Evolutionary conservation across 805 yeast genomes (phyloP).

Genomic region (Yarrowia bubula): DNA sequence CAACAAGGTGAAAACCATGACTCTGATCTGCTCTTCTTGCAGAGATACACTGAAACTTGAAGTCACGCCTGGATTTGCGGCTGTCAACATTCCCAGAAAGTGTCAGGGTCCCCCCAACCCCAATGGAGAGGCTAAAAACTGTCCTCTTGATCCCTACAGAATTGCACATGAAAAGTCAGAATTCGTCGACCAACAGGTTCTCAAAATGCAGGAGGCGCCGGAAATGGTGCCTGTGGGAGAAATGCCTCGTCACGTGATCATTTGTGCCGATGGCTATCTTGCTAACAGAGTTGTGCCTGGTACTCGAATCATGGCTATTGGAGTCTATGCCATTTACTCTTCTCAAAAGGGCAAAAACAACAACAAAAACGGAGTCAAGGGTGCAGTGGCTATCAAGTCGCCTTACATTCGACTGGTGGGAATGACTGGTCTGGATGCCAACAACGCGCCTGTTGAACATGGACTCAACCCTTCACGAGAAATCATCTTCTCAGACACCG

Average conservation of each 20-base stretch:
- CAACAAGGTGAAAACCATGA: conserved; percentile 81
- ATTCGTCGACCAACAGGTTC: conserved; percentile 92
- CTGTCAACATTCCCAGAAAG: conserved; percentile 60
- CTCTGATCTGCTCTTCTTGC: conserved; percentile 83
- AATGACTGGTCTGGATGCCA: conserved; percentile 51
- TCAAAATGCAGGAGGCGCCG: conserved; percentile 94
- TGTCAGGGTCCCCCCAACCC: conserved; percentile 61
- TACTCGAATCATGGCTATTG: conserved; percentile 85
- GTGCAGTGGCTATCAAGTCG: conserved; percentile 81
- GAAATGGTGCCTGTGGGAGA: conserved; percentile 99
- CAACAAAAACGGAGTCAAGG: conserved; percentile 35
- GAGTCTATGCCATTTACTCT: conserved; percentile 89
- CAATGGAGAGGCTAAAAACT: conserved; percentile 49
- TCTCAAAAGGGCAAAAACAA: conserved; percentile 52
- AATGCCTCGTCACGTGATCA: conserved; percentile 89
- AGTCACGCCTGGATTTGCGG: conserved; percentile 68
- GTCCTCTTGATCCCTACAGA: conserved; percentile 91
- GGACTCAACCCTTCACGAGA: conserved; percentile 42
- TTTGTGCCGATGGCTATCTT: conserved; percentile 85
- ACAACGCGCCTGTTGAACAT: conserved; percentile 7
- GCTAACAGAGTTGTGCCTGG: conserved; percentile 94
- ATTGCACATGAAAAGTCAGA: conserved; percentile 90
- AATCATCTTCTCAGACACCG: conserved; percentile 82
- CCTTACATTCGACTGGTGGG: conserved; percentile 89
- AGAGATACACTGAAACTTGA: conserved; percentile 69